Conservation (phyloP, 2,329 filamentous ascomycete species). For the Nemania bipapillata region DNA sequence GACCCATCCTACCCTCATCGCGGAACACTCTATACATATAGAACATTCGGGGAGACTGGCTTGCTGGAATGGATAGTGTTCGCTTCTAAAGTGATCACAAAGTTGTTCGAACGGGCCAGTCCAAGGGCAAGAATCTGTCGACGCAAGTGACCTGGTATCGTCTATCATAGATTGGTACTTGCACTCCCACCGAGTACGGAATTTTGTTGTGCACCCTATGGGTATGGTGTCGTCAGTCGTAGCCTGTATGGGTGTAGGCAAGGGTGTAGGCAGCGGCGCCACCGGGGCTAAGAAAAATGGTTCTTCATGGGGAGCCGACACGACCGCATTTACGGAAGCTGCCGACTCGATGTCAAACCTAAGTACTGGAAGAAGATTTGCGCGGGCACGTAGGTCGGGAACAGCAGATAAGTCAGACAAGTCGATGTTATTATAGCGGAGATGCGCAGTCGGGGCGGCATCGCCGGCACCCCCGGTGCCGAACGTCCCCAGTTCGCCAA, state of each 20-base stretch:
- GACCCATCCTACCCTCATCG: conserved; percentile 26
- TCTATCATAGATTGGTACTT: conserved; percentile 37
- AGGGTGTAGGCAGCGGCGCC: conserved; percentile 30
- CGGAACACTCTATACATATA: conserved; percentile 42
- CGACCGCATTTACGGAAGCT: conserved; percentile 39
- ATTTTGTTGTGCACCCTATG: conserved; percentile 42
- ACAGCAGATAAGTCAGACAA: conserved; percentile 34
- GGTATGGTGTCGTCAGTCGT: conserved; percentile 11
- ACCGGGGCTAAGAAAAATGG: conserved; percentile 35
- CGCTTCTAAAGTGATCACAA: conserved; percentile 40
- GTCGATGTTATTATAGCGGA: conserved; percentile 35
- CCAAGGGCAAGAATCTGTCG: conserved; percentile 44
- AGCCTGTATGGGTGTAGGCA: conserved; percentile 15
- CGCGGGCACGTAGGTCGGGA: conserved; percentile 30
- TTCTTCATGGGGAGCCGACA: conserved; percentile 37
- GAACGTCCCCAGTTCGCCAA: conserved; percentile 42
- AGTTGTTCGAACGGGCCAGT: conserved; percentile 45
- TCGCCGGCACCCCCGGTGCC: conserved; percentile 44
- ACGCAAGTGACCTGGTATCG: conserved; percentile 37
- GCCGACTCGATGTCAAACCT: conserved; percentile 41
- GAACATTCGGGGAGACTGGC: conserved; percentile 36
- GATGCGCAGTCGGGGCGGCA: conserved; percentile 30
- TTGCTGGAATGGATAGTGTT: conserved; percentile 44
- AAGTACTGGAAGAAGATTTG: conserved; percentile 37
- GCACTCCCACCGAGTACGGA: conserved; percentile 45